Evolutionary conservation across 2,329 filamentous ascomycete species (phyloP).

Genomic region (Ceratocystis destructans): DNA sequence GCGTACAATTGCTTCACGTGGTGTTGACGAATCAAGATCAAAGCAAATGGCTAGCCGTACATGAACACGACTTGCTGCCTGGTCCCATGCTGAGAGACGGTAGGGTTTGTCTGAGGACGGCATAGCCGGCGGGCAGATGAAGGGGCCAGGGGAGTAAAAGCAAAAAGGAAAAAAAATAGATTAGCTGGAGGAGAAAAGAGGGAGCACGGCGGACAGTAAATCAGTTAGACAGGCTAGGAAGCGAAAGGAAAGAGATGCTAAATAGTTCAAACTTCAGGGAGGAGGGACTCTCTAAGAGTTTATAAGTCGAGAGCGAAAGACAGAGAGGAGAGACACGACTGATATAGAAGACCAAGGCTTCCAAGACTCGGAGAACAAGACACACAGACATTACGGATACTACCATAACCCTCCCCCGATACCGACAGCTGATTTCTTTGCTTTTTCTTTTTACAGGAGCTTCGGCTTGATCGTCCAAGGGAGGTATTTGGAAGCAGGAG

Average conservation of each 20-base stretch:
- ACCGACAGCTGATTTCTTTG: background rate
- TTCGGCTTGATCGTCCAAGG: conserved; percentile 1
- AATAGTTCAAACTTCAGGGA: background rate
- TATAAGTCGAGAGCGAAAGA: background rate
- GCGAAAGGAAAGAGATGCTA: background rate
- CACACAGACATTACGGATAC: background rate
- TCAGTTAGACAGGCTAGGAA: background rate
- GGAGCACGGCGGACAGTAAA: background rate
- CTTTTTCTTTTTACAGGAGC: background rate
- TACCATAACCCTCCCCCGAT: background rate
- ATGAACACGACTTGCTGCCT: conserved; percentile 19
- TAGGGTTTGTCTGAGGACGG: conserved; percentile 11
- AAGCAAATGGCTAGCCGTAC: conserved; percentile 23
- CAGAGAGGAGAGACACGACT: background rate
- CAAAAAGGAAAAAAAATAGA: background rate
- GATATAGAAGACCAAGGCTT: background rate
- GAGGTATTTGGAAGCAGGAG: background rate
- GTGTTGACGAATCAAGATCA: conserved; percentile 18
- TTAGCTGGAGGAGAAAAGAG: too few relatives aligned
- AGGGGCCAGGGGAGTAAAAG: background rate
- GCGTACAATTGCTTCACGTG: conserved; percentile 4
- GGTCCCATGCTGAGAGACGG: conserved; percentile 20
- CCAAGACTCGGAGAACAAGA: background rate
- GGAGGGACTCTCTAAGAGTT: background rate
- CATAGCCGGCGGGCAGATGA: background rate